A percentile compares a stretch with the other conserved stretches of the same genome.
Conservation (phyloP, 345 rosid species). For the Eucalyptus sp. region DNA sequence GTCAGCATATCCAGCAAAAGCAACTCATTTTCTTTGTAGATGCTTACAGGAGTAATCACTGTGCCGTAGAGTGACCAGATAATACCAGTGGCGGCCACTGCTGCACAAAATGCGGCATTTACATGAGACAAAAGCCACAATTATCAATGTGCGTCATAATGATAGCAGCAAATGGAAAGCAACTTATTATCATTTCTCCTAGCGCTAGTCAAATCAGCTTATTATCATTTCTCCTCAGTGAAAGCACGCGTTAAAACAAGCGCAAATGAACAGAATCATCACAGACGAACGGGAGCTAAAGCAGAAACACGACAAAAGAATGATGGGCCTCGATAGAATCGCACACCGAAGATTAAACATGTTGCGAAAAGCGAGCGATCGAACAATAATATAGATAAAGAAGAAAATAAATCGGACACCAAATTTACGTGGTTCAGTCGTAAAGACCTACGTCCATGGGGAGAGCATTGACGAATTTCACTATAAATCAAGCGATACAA, state of each 20-base stretch:
- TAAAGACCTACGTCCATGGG: too few relatives aligned
- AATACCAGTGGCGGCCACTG: constrained; percentile 61
- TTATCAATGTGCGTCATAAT: background rate
- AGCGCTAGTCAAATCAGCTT: background rate
- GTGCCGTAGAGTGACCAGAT: constrained; percentile 77
- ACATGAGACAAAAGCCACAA: background rate
- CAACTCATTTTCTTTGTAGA: background rate
- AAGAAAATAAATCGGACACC: too few relatives aligned
- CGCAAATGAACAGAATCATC: background rate
- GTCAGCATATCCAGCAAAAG: background rate
- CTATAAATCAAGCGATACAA: too few relatives aligned
- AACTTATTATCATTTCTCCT: background rate
- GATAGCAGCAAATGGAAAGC: background rate
- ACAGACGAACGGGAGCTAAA: background rate
- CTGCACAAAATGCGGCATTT: constrained; percentile 16
- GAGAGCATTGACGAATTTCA: too few relatives aligned
- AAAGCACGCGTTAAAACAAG: background rate
- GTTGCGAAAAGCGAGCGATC: too few relatives aligned
- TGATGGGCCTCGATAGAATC: background rate
- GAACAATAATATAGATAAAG: too few relatives aligned
- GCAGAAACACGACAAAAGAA: background rate
- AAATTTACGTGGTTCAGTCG: too few relatives aligned
- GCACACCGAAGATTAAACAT: background rate
- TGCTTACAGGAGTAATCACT: constrained; percentile 74
- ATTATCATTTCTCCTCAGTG: background rate